Base-by-base conservation (phyloP, 495 filamentous ascomycete species). In the Penicillium lagena region DNA sequence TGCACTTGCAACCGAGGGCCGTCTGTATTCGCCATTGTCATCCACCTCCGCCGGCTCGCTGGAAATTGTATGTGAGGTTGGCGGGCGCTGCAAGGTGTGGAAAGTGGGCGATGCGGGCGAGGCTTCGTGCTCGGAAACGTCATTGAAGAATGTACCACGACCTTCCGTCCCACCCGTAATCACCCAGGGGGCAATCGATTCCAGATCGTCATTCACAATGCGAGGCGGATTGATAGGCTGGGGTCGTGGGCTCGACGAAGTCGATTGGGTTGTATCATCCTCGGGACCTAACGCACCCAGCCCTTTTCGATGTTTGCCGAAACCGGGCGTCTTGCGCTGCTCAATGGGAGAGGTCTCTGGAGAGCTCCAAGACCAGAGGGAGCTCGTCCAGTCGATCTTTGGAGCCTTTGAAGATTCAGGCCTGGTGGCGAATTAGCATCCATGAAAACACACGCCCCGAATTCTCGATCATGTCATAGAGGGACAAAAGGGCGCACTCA, bases 1-100 rank as follows among this genome's bases (percentile, higher is more conserved):
- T 34, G 83, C 82, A 61, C 90, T 96, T 8, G 89, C 87, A 44
- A 90, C 76, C 14, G 94, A 97, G 9, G 94, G 94, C 40, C 94
- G 78, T 41, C 93, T 75, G 46, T 87, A 81, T 41, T 95, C 87
- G 40, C 75, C 73, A 54, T 80, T 79, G 48, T 80, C 83, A 27
- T 78, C 70, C 22, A 76, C 67, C 29, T 83, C 82, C 10, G 83
- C 76, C 27, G 85, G 87, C 44, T 89, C 86, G 55, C 78, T 86
- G 39, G 71, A 73, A 33, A 71, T 70, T 0, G 75, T 80, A 42
- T 79, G 73, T 27, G 78, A 73, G 29, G 79, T 79, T 12, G 79
- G 75, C 11, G 85, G 78, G 12, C 89, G 22, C 22, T 22, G 22
- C 0, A 22, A 22, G 22, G 22, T 4, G 22, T 22, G 80, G 46